A percentile compares a stretch with the other conserved stretches of the same genome.
Conservation (phyloP, 768 basidiomycete species). For the Lactifluus subvellereus region DNA sequence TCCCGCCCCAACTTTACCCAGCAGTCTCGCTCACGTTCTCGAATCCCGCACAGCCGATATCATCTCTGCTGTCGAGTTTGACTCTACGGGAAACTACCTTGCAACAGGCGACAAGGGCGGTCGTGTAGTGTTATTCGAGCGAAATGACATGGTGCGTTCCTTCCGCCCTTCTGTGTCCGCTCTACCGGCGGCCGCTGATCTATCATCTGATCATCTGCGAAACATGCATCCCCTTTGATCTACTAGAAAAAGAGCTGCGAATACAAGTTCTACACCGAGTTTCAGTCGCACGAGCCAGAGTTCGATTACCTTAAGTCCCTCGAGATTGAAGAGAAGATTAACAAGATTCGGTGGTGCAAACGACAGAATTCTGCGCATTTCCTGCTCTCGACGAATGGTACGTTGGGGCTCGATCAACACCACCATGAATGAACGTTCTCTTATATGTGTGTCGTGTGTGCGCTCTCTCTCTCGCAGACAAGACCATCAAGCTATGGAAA, state of each 20-base stretch:
- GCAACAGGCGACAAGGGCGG: conserved; percentile 99
- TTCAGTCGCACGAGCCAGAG: conserved; percentile 99
- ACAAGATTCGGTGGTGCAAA: conserved; percentile 99
- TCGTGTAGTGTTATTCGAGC: conserved; percentile 96
- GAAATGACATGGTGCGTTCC: conserved; percentile 84
- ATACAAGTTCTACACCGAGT: conserved; percentile 99
- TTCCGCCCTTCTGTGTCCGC: background rate
- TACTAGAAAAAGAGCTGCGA: conserved; percentile 97
- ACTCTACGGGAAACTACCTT: conserved; percentile 98
- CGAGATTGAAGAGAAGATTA: conserved; percentile 99
- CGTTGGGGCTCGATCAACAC: conserved; percentile 24
- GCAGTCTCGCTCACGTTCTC: conserved; percentile 9
- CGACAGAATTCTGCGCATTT: conserved; percentile 98
- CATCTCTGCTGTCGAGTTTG: conserved; percentile 99
- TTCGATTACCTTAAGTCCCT: conserved; percentile 99
- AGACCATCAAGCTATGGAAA: conserved; percentile 99
- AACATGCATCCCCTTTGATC: background rate
- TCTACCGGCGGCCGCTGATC: conserved; percentile 10
- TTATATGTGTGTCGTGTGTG: background rate
- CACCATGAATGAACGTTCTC: conserved; percentile 8
- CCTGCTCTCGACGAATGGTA: conserved; percentile 94
- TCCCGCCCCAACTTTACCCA: conserved; percentile 8
- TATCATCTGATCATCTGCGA: conserved; percentile 22
- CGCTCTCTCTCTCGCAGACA: conserved; percentile 52
- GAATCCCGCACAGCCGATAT: conserved; percentile 73